These are phyloP conservation scores for Thalassiosira profunda DNA, from an alignment of 108 stramenopile genomes.

Conservation along the genomic window DNA sequence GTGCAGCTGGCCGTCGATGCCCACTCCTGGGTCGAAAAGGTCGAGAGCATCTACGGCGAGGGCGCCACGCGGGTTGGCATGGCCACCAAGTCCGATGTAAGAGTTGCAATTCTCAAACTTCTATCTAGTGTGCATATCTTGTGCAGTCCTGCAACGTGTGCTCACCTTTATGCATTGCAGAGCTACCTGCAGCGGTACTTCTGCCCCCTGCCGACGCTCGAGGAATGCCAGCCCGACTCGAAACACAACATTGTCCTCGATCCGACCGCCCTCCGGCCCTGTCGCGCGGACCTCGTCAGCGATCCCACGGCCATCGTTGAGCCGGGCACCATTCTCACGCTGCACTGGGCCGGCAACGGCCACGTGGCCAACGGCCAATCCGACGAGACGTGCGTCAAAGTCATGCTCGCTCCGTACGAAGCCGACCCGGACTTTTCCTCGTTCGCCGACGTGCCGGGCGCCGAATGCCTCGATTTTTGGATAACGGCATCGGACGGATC, in stretches of 20 bases:
- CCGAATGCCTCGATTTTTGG: slow-evolving; percentile 6
- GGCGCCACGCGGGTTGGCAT: neutral
- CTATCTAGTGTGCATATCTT: no score
- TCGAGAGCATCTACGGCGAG: neutral
- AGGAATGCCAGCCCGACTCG: slow-evolving; percentile 8
- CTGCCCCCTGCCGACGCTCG: slow-evolving; percentile 1
- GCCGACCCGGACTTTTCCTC: neutral
- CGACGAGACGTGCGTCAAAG: slow-evolving; percentile 10
- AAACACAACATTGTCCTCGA: slow-evolving; percentile 6
- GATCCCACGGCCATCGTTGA: neutral
- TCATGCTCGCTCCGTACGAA: slow-evolving; percentile 5
- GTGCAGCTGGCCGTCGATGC: no score
- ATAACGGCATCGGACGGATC: neutral
- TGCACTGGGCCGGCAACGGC: slow-evolving; percentile 8
- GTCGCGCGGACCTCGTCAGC: neutral
- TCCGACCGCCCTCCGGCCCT: neutral
- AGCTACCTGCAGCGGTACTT: slow-evolving; percentile 12
- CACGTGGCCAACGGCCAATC: slow-evolving; percentile 12
- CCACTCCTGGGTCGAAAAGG: neutral
- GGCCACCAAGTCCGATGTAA: neutral
- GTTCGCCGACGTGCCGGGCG: neutral
- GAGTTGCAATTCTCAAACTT: no score
- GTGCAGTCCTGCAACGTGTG: no score
- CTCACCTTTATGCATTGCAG: no score
- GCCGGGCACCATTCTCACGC: neutral